A percentile compares a stretch with the other conserved stretches of the same genome.
Evolutionary conservation across 352 stramenopile genomes (phyloP).

Genomic region (Phytopythium ostracodes): DNA sequence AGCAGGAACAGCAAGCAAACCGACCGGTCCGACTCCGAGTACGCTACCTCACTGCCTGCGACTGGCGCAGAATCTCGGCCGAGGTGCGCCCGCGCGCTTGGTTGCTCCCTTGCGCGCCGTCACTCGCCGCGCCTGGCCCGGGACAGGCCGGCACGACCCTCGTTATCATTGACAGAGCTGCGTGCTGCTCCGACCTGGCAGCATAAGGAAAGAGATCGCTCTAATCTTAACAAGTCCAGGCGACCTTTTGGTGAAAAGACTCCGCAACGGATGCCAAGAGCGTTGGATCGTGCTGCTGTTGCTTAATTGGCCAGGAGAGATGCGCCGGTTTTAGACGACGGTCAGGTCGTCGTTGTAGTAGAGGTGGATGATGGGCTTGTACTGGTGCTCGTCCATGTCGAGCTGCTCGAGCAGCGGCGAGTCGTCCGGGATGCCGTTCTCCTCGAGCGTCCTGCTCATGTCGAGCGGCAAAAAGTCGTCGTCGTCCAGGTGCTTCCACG

Average conservation of each 20-base stretch:
- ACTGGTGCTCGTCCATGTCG: constrained; percentile 85
- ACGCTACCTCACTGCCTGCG: neutral
- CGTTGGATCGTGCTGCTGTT: neutral
- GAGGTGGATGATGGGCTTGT: constrained; percentile 86
- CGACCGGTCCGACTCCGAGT: neutral
- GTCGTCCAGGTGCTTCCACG: constrained; percentile 87
- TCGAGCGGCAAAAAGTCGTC: constrained; percentile 87
- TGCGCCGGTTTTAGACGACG: constrained; percentile 40
- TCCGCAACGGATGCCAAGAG: neutral
- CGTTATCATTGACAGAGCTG: too few relatives aligned
- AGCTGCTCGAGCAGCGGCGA: constrained; percentile 73
- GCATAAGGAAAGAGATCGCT: too few relatives aligned
- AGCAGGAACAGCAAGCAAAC: neutral
- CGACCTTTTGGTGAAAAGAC: neutral
- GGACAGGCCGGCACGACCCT: neutral
- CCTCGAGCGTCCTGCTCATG: constrained; percentile 85
- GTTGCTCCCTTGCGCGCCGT: neutral
- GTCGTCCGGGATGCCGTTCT: constrained; percentile 89
- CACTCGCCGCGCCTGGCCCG: neutral
- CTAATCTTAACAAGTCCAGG: neutral
- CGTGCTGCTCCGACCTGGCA: too few relatives aligned
- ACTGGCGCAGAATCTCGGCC: constrained; percentile 1
- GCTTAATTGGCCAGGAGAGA: too few relatives aligned
- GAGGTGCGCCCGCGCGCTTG: neutral
- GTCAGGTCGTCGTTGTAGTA: constrained; percentile 95